phyloP scores from a whole-genome alignment of 2,329 filamentous ascomycete genomes.

The Trichocomaceae sp. region DNA sequence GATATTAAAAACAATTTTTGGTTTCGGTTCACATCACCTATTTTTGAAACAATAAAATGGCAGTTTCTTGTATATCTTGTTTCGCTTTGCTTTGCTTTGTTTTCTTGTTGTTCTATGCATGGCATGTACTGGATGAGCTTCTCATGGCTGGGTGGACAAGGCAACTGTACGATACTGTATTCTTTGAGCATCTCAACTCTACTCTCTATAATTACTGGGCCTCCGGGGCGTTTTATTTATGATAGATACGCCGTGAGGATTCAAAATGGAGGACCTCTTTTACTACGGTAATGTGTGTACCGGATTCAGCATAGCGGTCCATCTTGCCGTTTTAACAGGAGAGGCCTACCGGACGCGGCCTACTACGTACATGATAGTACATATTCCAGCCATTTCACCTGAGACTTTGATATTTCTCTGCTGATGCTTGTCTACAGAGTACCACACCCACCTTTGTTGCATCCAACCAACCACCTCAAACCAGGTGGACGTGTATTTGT shows the following conservation, averaged over 20 bases:
- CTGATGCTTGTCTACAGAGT: no score
- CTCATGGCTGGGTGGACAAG: constrained; percentile 13
- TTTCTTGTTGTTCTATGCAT: constrained; percentile 10
- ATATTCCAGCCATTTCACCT: no score
- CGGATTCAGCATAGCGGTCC: no score
- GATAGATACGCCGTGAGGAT: background rate
- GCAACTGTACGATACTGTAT: constrained; percentile 14
- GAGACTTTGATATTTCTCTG: no score
- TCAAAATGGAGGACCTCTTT: background rate
- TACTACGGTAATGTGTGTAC: no score
- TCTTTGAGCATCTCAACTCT: constrained; percentile 34
- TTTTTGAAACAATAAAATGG: background rate
- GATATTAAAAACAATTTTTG: constrained; percentile 9
- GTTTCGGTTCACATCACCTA: background rate
- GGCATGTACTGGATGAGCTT: constrained; percentile 15
- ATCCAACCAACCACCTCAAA: no score
- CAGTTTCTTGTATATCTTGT: constrained; percentile 3
- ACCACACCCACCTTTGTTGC: no score
- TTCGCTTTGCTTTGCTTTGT: background rate
- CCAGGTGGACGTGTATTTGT: no score
- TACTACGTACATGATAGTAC: no score
- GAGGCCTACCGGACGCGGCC: no score
- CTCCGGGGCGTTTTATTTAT: constrained; percentile 9
- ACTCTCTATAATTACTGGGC: constrained; percentile 14
- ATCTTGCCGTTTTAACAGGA: no score